A percentile compares a stretch with the other conserved stretches of the same genome.
Evolutionary conservation across 1,284 basidiomycete species (phyloP).

Genomic region (Dichomitus squalens): DNA sequence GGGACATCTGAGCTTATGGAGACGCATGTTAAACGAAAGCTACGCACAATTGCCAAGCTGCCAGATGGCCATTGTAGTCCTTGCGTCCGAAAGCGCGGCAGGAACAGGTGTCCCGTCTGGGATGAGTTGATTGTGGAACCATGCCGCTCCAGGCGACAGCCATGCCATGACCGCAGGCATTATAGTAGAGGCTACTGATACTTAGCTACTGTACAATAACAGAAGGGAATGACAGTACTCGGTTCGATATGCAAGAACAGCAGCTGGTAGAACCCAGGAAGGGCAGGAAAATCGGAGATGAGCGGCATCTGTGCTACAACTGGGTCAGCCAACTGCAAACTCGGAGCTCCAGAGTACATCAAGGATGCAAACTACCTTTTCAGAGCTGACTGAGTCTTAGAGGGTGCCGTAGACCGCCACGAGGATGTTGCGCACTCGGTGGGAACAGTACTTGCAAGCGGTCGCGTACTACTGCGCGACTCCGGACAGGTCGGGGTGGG

Average conservation of each 20-base stretch:
- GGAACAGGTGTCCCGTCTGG: constrained; percentile 44
- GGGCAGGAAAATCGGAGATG: constrained; percentile 54
- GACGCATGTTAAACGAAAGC: background rate
- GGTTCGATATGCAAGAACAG: constrained; percentile 75
- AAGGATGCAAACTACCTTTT: background rate
- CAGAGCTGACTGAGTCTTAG: background rate
- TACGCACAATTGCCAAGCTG: constrained; percentile 71
- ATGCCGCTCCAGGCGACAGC: constrained; percentile 62
- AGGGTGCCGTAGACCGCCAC: background rate
- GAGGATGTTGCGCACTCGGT: background rate
- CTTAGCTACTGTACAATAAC: background rate
- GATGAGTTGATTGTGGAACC: constrained; percentile 74
- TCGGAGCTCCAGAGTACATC: no score
- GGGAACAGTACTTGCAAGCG: background rate
- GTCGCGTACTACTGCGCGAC: no score
- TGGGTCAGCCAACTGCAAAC: background rate
- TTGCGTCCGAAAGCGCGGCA: constrained; percentile 42
- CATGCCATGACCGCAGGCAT: constrained; percentile 61
- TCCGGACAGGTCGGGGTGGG: no score
- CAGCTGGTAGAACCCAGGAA: constrained; percentile 67
- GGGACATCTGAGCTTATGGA: background rate
- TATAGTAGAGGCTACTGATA: constrained; percentile 54
- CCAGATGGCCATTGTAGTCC: constrained; percentile 69
- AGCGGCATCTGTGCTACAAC: constrained; percentile 7
- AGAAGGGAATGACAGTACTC: constrained; percentile 40